Base-by-base conservation (phyloP, 495 filamentous ascomycete genomes). In the Poronia punctata region DNA sequence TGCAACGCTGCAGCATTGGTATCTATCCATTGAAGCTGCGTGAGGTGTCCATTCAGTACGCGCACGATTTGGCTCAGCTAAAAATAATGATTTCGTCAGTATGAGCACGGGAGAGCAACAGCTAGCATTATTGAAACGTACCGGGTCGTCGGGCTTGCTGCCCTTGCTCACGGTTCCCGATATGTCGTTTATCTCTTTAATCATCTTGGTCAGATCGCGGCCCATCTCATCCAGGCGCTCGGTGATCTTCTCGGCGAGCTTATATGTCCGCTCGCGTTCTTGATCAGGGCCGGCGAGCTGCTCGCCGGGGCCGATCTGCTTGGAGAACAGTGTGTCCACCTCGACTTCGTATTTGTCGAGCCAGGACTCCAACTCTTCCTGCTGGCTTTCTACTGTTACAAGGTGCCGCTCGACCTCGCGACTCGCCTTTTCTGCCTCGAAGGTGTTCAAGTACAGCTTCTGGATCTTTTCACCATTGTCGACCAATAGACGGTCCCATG, bases 101-200 rank as follows among this genome's bases (percentile, higher is more conserved):
- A 20, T 32, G 1, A 44, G n/a, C 18, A 49, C 11, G 34, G 16
- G 35, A 20, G 29, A 45, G 21, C 15, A 22, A 32, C n/a, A 9
- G 35, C 17, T 6, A 17, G 33, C 15, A 3, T 20, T 34, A 15
- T 25, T 15, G 21, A 53, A 50, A 77, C 87, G 60, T 77, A 95
- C 89, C 50, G 88, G 90, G 68, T 95, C 90, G 62, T 95, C 88
- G 28, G 83, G 71, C 60, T 88, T 90, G 62, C 71, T 83, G 29
- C 82, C 88, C 72, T 90, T 92, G 71, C 78, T 89, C 45, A 99
- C 68, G 4, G 77, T 83, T 18, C 83, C 71, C 7, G 82, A 87
- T 33, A 88, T 87, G 41, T 78, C 76, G 55, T 99, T 99, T 55
- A 97, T 92, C 62, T 95, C 92, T 55, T 95, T 88, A 55, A 99